Evolutionary conservation across 495 filamentous ascomycete species (phyloP).

Genomic region (Thermothielavioides terrestris): DNA sequence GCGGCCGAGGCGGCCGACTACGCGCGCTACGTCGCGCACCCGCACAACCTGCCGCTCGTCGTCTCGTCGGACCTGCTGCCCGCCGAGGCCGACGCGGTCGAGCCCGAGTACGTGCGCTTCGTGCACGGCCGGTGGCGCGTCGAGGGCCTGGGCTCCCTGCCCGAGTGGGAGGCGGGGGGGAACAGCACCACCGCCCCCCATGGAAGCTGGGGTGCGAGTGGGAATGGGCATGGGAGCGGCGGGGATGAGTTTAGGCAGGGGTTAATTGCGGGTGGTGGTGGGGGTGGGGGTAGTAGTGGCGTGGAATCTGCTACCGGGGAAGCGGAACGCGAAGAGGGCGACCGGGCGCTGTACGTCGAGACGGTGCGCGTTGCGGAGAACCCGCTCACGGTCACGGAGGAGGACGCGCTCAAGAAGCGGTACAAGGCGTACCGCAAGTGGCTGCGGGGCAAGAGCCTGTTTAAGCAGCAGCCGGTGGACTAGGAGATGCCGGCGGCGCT

Average conservation of each 20-base stretch:
- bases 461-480: constrained; percentile 78
- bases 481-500: constrained; percentile 20
- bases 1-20: constrained; percentile 74
- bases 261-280: constrained; percentile 59
- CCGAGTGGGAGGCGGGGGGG: not conserved
- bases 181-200: too few relatives aligned
- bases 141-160: constrained; percentile 29
- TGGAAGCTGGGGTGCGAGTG: not conserved
- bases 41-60: constrained; percentile 80
- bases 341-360: constrained; percentile 63
- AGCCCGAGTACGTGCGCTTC: constrained; percentile 68
- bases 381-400: constrained; percentile 75
- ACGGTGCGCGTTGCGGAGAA: constrained; percentile 70
- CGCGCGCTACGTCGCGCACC: constrained; percentile 81
- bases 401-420: constrained; percentile 79
- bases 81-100: constrained; percentile 28
- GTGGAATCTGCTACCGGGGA: too few relatives aligned
- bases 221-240: not conserved
- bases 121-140: constrained; percentile 47
- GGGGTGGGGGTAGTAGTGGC: not conserved
- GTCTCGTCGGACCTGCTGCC: constrained; percentile 52
- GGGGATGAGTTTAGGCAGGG: not conserved
- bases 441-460: constrained; percentile 84
- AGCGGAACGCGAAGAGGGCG: too few relatives aligned
- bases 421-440: constrained; percentile 95